Evolutionary conservation across 352 stramenopile genomes (phyloP), one percentile per base, ranked within the genome.

Genomic region (Plasmopara muralis): DNA sequence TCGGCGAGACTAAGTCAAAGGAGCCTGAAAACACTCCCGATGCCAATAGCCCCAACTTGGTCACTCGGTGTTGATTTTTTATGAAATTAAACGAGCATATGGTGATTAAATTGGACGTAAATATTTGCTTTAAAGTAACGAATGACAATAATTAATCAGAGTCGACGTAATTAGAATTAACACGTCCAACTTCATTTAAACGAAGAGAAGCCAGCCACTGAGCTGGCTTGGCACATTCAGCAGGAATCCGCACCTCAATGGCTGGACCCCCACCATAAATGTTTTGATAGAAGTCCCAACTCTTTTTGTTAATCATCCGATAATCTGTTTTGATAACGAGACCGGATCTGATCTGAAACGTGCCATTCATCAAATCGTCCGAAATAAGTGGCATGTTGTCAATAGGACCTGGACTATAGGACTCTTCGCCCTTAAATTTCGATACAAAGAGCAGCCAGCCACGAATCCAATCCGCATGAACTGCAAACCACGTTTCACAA

Each of bases 301-400:
- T 89, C 43, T 66, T 67, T 57, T 77, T 77, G 74, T 89, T 89
- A 62, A 89, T 87, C 66, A 89, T 71, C 28, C 79, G 74, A 41
- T 87, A 89, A 51, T 89, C 66, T 51, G 70, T 74, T 65, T 89
- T 89, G 47, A 89, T 83, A 9, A 54, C 48, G 28, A 87, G 60
- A 12, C 68, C 60, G 4, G 47, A 46, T 12, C 76, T 80, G n/a
- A 89, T 71, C 55, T 84, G 69, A 50, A 89, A 84, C 29, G 73
- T 83, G 30, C 79, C 79, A 41, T 87, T 43, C 42, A 74, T 67
- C 9, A 87, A 61, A 48, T 84, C 66, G 44, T 89, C 77, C 20
- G 76, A 78, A 57, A 89, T 74, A 18, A 89, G 64, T 13, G 72
- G 57, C 74, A 85, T 89, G 55, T 89, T 89, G 66, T 86, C 70